These are phyloP conservation scores for Thalassiosira exigua DNA, from an alignment of 352 stramenopile genomes.

Conservation along the genomic window DNA sequence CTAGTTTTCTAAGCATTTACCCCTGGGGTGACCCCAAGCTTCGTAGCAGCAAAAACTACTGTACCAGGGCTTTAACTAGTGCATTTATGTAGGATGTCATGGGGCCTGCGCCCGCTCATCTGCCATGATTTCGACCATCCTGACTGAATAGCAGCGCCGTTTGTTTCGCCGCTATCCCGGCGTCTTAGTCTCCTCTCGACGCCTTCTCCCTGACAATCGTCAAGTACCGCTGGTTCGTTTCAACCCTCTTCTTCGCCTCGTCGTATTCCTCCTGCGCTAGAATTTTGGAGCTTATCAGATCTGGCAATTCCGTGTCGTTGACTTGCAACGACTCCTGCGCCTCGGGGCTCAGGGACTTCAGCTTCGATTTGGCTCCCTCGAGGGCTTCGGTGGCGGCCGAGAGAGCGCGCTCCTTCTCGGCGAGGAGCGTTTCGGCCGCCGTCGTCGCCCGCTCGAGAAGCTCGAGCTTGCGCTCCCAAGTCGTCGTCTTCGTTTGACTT, in stretches of 20 bases:
- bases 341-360: slow-evolving; percentile 51
- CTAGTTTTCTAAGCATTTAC: too few relatives aligned
- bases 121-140: too few relatives aligned
- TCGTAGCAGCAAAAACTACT: too few relatives aligned
- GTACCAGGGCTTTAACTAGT: too few relatives aligned
- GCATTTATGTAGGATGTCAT: too few relatives aligned
- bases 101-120: too few relatives aligned
- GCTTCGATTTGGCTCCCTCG: slow-evolving; percentile 60
- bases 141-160: neutral
- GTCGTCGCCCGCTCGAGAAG: slow-evolving; percentile 50
- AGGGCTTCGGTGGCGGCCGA: slow-evolving; percentile 38
- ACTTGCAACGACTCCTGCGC: slow-evolving; percentile 62
- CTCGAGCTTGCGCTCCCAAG: slow-evolving; percentile 43
- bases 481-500: too few relatives aligned
- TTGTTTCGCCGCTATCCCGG: neutral
- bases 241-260: slow-evolving; percentile 57
- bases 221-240: slow-evolving; percentile 74
- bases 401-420: slow-evolving; percentile 41
- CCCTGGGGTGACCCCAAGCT: too few relatives aligned
- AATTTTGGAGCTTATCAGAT: slow-evolving; percentile 63
- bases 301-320: slow-evolving; percentile 76
- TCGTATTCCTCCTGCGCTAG: slow-evolving; percentile 59
- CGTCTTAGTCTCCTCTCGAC: too few relatives aligned
- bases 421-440: slow-evolving; percentile 16
- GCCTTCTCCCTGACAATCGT: slow-evolving; percentile 43